These are phyloP conservation scores for Pyrenula massariospora DNA, from an alignment of 495 filamentous ascomycete genomes.

Conservation along the genomic window DNA sequence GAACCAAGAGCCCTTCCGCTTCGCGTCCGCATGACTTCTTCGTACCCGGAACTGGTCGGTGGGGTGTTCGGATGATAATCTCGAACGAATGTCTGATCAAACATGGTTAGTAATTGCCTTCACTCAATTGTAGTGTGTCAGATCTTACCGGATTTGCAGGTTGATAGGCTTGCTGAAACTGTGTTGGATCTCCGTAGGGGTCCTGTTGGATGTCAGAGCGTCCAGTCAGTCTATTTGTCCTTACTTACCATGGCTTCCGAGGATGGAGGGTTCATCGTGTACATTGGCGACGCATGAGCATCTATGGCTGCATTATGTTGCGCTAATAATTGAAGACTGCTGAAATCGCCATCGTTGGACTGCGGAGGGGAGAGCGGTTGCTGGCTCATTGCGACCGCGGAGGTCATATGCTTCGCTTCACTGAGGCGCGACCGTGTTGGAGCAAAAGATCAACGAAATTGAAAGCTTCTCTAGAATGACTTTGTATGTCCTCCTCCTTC, in stretches of 20 bases:
- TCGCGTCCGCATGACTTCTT: slow-evolving; percentile 1
- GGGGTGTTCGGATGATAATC: neutral
- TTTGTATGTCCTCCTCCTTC: neutral
- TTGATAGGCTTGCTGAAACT: neutral
- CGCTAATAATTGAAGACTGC: slow-evolving; percentile 29
- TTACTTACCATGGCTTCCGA: neutral
- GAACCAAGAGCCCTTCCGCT: slow-evolving; percentile 1
- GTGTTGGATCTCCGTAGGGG: neutral
- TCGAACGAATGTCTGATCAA: neutral
- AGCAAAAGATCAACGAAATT: neutral
- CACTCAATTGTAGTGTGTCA: neutral
- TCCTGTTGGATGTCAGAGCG: neutral
- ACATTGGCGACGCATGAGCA: neutral
- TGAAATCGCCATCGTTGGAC: slow-evolving; percentile 10
- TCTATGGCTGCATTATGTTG: slow-evolving; percentile 28
- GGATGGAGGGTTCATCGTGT: neutral
- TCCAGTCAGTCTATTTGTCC: neutral
- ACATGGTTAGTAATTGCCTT: neutral
- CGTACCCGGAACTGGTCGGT: neutral
- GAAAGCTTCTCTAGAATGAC: neutral
- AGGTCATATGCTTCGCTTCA: neutral
- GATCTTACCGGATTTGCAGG: neutral
- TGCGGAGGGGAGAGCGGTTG: slow-evolving; percentile 27
- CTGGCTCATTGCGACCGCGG: neutral
- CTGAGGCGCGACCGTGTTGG: neutral